A percentile compares a stretch with the other conserved stretches of the same genome.
phyloP scores from a whole-genome alignment of 495 filamentous ascomycete genomes.

The Trichoderma erinaceum region DNA sequence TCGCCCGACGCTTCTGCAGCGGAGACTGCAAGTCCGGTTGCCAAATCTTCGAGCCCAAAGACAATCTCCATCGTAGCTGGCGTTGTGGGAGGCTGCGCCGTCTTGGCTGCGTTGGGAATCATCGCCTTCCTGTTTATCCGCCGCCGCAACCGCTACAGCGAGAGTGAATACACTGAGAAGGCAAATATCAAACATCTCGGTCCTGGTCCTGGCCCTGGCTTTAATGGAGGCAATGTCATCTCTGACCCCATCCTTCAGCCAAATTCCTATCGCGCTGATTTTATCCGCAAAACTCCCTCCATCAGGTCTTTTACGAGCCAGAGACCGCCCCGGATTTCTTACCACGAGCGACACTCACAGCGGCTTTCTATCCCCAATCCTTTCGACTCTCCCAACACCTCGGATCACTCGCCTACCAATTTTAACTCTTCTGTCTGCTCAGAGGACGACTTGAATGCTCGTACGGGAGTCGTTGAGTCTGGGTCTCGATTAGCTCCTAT shows the following conservation, averaged over 20 bases:
- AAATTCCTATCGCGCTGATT: conserved; percentile 30
- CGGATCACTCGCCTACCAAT: conserved; percentile 17
- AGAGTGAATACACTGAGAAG: conserved; percentile 12
- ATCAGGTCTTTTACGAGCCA: not conserved
- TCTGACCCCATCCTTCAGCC: conserved; percentile 35
- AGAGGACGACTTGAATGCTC: conserved; percentile 12
- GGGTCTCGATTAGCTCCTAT: conserved; percentile 8
- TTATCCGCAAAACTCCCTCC: conserved; percentile 26
- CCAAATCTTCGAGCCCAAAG: conserved; percentile 24
- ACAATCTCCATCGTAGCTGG: conserved; percentile 27
- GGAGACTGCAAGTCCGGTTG: conserved; percentile 14
- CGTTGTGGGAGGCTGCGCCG: conserved; percentile 27
- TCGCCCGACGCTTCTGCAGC: conserved; percentile 25
- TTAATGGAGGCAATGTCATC: conserved; percentile 33
- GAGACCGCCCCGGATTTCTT: not conserved
- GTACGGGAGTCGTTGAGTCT: conserved; percentile 13
- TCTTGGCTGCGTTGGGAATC: conserved; percentile 21
- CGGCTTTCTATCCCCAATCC: conserved; percentile 21
- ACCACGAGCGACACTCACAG: conserved; percentile 15
- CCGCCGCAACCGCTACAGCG: conserved; percentile 23
- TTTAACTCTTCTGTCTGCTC: conserved; percentile 1
- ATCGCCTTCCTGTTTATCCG: conserved; percentile 21
- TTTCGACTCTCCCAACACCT: conserved; percentile 21
- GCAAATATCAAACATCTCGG: conserved; percentile 37
- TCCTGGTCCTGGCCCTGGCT: conserved; percentile 37